Base-by-base conservation (phyloP, 345 rosid genomes). In the Boechera stricta region DNA sequence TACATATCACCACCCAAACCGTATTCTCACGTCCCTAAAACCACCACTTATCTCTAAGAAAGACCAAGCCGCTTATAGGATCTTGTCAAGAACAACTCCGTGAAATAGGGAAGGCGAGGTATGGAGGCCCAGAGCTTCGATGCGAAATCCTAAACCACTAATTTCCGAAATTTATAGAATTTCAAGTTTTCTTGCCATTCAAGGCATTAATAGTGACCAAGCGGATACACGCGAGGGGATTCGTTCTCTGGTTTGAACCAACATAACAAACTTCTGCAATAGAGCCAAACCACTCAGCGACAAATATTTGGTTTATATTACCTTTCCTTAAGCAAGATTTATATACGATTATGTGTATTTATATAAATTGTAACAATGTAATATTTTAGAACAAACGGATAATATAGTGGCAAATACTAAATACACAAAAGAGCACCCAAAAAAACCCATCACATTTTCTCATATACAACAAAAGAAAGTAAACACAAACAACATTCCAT, bases 381-480 rank as follows among this genome's bases (percentile, higher is more conserved):
- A 28, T 28, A 28, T 10, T 11, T 11, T 4, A 16, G 12, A 31
- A 6, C 4, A 35, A 59, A 16, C 44, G 12, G 44, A 59, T 58
- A 33, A 58, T 16, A 59, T 26, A 3, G 10, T 10, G 31, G n/a
- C 21, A n/a, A 59, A 35, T 35, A 16, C 10, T 33, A 57, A 57
- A 32, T 32, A 32, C 28, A 59, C 5, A 59, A 35, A 24, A 58
- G 13, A 45, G 48, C 45, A 60, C 55, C 55, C 0, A 16, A 57
- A 21, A 42, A 42, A 52, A 33, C 6, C 10, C 52, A 32, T 61
- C 67, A 60, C 48, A 68, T 12, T 18, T 29, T 38, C 58, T 38
- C 56, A 72, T 52, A 49, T 57, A 65, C 36, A 64, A 78, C 35
- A 52, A 32, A 56, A 64, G 28, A 44, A 47, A 64, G 45, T 56